Evolutionary conservation across 345 rosid genomes (phyloP).

Genomic region (Clausena lansium): DNA sequence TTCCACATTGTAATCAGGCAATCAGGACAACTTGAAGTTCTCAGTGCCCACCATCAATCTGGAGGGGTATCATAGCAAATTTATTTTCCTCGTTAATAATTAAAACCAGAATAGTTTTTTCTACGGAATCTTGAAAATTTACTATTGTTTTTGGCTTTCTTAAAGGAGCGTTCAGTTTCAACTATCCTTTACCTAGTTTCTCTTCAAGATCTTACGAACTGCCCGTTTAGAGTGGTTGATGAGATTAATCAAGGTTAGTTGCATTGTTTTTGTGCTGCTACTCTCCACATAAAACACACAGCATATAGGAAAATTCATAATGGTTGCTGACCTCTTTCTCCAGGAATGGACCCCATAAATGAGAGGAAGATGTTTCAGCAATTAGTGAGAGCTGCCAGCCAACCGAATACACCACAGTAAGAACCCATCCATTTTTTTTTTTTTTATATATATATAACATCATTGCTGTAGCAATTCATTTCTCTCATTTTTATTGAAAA

Average conservation of each 20-base stretch:
- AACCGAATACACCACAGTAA: constrained; percentile 93
- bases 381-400: constrained; percentile 92
- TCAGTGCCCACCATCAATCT: constrained; percentile 94
- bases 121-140: background rate
- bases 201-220: constrained; percentile 94
- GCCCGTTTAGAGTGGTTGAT: constrained; percentile 96
- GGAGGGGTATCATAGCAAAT: constrained; percentile 64
- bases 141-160: background rate
- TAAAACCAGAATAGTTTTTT: constrained; percentile 5
- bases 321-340: constrained; percentile 1
- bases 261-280: background rate
- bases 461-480: background rate
- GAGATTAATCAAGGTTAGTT: constrained; percentile 92
- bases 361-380: constrained; percentile 99
- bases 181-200: constrained; percentile 95
- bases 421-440: background rate
- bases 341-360: constrained; percentile 97
- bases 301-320: background rate
- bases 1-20: constrained; percentile 42
- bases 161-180: constrained; percentile 86
- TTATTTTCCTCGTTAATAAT: constrained; percentile 2
- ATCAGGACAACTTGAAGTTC: constrained; percentile 81
- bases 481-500: background rate
- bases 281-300: background rate
- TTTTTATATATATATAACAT: too few species aligned